Evolutionary conservation across 768 basidiomycete species (phyloP).

Genomic region (Tylopilus intermedius): DNA sequence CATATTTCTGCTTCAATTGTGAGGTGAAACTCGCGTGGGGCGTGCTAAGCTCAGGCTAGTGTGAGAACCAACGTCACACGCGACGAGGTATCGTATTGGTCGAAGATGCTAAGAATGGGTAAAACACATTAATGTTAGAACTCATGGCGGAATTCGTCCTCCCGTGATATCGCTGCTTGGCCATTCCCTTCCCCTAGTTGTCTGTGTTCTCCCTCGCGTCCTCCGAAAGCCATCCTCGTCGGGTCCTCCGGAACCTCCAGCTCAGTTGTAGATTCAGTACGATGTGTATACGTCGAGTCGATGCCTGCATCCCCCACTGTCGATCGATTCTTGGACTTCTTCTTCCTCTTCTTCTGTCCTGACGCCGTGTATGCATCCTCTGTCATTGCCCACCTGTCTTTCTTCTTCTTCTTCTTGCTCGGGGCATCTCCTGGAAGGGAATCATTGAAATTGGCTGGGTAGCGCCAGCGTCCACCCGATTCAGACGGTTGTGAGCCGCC

Average conservation of each 20-base stretch:
- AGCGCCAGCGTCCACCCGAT: conserved; percentile 63
- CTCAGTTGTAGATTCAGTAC: conserved; percentile 38
- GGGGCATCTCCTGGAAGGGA: conserved; percentile 33
- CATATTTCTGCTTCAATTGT: too few species aligned
- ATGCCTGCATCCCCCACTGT: conserved; percentile 34
- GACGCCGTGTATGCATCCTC: conserved; percentile 67
- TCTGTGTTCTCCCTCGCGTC: conserved; percentile 11
- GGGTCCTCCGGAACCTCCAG: conserved; percentile 61
- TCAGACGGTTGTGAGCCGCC: conserved; percentile 36
- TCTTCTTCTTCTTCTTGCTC: conserved; percentile 48
- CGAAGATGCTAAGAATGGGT: conserved; percentile 8
- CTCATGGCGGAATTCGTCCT: conserved; percentile 61
- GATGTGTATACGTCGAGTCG: conserved; percentile 31
- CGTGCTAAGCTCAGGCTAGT: too few species aligned
- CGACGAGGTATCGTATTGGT: conserved; percentile 2
- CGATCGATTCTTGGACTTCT: conserved; percentile 51
- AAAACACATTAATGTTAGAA: conserved; percentile 37
- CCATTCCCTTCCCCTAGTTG: conserved; percentile 16
- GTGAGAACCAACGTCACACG: too few species aligned
- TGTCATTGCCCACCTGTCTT: conserved; percentile 82
- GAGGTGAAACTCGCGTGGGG: neutral
- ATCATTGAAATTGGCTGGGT: conserved; percentile 82
- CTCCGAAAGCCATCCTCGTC: conserved; percentile 61
- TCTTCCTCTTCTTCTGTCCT: conserved; percentile 57
- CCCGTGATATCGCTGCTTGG: conserved; percentile 26